These are phyloP conservation scores for Gossypium rotundifolium DNA, from an alignment of 345 rosid species.

Conservation along the genomic window DNA sequence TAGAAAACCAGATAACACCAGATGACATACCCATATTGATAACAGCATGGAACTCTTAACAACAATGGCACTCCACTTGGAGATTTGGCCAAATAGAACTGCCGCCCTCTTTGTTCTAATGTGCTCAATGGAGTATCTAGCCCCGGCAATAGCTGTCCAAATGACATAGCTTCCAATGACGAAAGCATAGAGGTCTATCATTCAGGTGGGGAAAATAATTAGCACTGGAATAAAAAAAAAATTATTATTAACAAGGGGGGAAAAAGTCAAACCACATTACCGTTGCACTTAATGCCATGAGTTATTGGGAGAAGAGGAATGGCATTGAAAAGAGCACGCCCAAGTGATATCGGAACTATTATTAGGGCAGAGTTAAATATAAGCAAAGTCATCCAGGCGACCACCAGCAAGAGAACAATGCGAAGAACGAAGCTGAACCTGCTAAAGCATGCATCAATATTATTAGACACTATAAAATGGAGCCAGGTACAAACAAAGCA, in stretches of 20 bases:
- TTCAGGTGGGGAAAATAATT: background rate
- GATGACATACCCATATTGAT: slow-evolving; percentile 78
- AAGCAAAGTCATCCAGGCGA: slow-evolving; percentile 96
- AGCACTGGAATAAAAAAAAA: background rate
- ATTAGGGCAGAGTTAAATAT: slow-evolving; percentile 85
- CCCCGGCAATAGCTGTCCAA: slow-evolving; percentile 87
- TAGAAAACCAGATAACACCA: background rate
- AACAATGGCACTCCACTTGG: slow-evolving; percentile 89
- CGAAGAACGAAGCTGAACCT: slow-evolving; percentile 85
- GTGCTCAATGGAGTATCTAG: slow-evolving; percentile 76
- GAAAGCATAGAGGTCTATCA: slow-evolving; percentile 75
- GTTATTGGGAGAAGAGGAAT: slow-evolving; percentile 94
- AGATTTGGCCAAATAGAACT: slow-evolving; percentile 58
- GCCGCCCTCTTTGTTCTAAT: slow-evolving; percentile 66
- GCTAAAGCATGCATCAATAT: slow-evolving; percentile 27
- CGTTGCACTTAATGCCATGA: slow-evolving; percentile 97
- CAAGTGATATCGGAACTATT: slow-evolving; percentile 88
- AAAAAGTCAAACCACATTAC: slow-evolving; percentile 32
- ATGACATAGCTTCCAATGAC: slow-evolving; percentile 89
- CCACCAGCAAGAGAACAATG: slow-evolving; percentile 72
- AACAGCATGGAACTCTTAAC: slow-evolving; percentile 73
- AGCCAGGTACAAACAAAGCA: background rate
- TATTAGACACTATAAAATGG: background rate
- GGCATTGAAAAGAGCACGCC: slow-evolving; percentile 84
- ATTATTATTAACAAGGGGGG: background rate